Evolutionary conservation across 2,329 filamentous ascomycete genomes (phyloP), one percentile per base, ranked within the genome.

Genomic region (Pseudocercospora fijiensis): DNA sequence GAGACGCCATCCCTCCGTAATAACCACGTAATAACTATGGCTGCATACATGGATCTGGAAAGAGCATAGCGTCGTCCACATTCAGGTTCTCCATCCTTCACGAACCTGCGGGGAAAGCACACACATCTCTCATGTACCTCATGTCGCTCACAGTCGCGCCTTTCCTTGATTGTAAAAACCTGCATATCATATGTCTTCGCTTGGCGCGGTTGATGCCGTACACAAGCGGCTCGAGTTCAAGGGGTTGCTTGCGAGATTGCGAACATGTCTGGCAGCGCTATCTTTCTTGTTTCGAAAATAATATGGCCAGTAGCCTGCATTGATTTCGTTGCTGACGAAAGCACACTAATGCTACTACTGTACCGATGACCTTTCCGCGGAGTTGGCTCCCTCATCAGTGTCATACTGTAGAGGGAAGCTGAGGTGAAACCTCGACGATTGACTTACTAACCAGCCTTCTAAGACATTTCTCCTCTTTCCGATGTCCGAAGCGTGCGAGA

Each of bases 71-170:
- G 49, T 28, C 18, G 49, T 53, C 49, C 49, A 11, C 49, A 53
- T 53, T 53, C 49, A 53, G 49, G 11, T 53, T 30, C 24, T 53
- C 49, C 6, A 53, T 53, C 49, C 49, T 53, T 53, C 49, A 53
- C 26, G 49, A 53, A 53, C 49, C 49, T 53, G 49, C 49, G 49
- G 49, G 49, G 49, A 53, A 53, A 30, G 49, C 49, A 53, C 26
- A 26, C 26, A 53, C 49, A 30, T n/a, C 16, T n/a, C 9, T 22
- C 8, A 10, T 18, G 9, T 11, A 11, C n/a, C 20, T 28, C 24
- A n/a, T 52, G n/a, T 18, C 3, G 11, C 45, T 45, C 9, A 10
- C 49, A 27, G 9, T 27, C 49, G 28, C 49, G 49, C 49, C 26
- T 53, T 53, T 28, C 49, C 49, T 53, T 24, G 49, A 53, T 53